These are phyloP conservation scores for Pezicula rhizophila DNA, from an alignment of 2,329 filamentous ascomycete species.

Conservation along the genomic window DNA sequence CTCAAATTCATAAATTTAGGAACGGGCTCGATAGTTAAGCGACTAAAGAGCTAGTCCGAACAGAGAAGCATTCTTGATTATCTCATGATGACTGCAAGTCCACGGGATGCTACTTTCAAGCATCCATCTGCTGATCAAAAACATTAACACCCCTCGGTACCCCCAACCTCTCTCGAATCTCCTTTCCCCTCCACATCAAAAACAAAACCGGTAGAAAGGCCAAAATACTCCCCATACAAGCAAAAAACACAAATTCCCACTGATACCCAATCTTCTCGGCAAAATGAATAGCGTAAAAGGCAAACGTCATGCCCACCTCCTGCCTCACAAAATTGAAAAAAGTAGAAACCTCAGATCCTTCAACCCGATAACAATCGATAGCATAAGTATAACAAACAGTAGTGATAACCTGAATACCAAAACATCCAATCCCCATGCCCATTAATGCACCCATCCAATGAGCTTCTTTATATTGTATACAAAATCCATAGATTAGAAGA, in stretches of 20 bases:
- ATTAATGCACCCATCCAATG: slow-evolving; percentile 23
- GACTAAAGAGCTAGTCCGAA: too few relatives aligned
- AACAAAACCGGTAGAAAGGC: slow-evolving; percentile 5
- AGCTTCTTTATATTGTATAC: slow-evolving; percentile 21
- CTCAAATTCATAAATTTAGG: too few relatives aligned
- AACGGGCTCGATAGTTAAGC: too few relatives aligned
- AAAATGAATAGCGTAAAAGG: slow-evolving; percentile 19
- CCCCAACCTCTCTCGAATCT: slow-evolving; percentile 5
- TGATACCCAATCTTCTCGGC: slow-evolving; percentile 6
- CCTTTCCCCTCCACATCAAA: slow-evolving; percentile 5
- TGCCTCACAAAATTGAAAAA: slow-evolving; percentile 23
- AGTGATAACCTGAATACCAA: slow-evolving; percentile 23
- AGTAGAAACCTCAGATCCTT: slow-evolving; percentile 17
- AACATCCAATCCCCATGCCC: slow-evolving; percentile 22
- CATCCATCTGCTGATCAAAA: slow-evolving; percentile 1
- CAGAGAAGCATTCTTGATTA: too few relatives aligned
- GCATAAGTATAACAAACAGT: slow-evolving; percentile 22
- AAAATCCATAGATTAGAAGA: slow-evolving; percentile 27
- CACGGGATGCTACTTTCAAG: neutral
- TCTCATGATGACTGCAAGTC: too few relatives aligned
- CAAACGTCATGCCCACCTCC: slow-evolving; percentile 21
- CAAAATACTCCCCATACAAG: slow-evolving; percentile 5
- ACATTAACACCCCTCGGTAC: slow-evolving; percentile 4
- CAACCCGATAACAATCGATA: slow-evolving; percentile 20
- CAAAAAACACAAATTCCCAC: slow-evolving; percentile 6